phyloP scores from a whole-genome alignment of 176 grass and related monocot species.

The Avena atlantica region DNA sequence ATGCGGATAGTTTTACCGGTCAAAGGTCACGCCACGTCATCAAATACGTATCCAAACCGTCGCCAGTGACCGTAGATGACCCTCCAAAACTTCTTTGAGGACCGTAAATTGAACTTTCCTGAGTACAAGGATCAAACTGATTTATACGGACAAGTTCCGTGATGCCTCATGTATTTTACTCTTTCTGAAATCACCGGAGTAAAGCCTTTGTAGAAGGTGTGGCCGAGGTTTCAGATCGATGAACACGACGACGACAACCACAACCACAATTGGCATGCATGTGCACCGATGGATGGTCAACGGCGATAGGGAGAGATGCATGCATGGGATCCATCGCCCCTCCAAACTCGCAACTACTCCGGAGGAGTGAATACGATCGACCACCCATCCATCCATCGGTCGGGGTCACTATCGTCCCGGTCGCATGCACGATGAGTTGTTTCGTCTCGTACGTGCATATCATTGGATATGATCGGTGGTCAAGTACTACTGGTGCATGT shows the following conservation, averaged over 20 bases:
- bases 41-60: too few species aligned
- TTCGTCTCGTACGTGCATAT: background rate
- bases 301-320: constrained; percentile 3
- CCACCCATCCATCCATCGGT: background rate
- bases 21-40: too few species aligned
- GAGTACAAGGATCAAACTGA: too few species aligned
- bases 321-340: background rate
- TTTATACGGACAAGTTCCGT: too few species aligned
- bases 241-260: background rate
- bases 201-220: background rate
- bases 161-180: too few species aligned
- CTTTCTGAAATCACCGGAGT: background rate
- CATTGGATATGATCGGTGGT: background rate
- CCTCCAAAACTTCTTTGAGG: too few species aligned
- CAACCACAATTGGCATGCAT: background rate
- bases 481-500: background rate
- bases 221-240: background rate
- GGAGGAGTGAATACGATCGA: background rate
- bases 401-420: background rate
- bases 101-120: too few species aligned
- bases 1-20: too few species aligned
- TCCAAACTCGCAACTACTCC: background rate
- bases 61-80: too few species aligned
- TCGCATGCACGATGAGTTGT: background rate
- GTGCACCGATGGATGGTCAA: background rate